Base-by-base conservation (phyloP, 352 stramenopile species). In the Globisporangium paddicum region DNA sequence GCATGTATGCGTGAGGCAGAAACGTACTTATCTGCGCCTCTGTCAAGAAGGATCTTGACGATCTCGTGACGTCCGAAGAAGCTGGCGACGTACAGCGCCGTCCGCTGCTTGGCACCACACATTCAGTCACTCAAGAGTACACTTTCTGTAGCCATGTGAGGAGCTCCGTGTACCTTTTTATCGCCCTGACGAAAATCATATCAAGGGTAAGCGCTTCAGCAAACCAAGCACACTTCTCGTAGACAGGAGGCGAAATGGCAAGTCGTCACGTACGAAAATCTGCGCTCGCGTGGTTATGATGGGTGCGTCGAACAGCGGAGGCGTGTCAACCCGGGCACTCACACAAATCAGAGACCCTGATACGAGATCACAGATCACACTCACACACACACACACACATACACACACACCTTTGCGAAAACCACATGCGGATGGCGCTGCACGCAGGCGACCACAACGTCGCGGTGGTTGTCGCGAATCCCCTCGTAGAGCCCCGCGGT, bases 11-110 rank as follows among this genome's bases (percentile, higher is more conserved):
- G n/a, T n/a, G n/a, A n/a, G n/a, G n/a, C 16, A 45, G 5, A 19
- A 18, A 67, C 66, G 9, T 57, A 90, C 79, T 70, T 83, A 62
- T 89, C 82, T n/a, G 79, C 79, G n/a, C 82, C 82, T 54, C 63
- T 66, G 30, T 54, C 21, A 23, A 89, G 48, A 51, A 92, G 63
- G 10, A 77, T 45, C 49, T 66, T 63, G 16, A 89, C 76, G 30
- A 86, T 63, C 32, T 87, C 71, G 34, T 75, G 61, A 2, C 76
- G 73, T 0, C 68, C 71, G 35, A 89, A 87, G 64, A 87, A 88
- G 60, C 78, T 88, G 3, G 82, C 77, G n/a, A 86, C 58, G 30
- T 89, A 87, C 60, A 92, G 58, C 16, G 76, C 63, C 5, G 77
- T 89, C 38, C 78, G 64, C 76, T 90, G 5, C 21, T 38, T 38